Percentiles rank a stretch among this genome's conserved stretches.
phyloP scores from a whole-genome alignment of 139 green algal genomes.

The Zygnema circumcarinatum region DNA sequence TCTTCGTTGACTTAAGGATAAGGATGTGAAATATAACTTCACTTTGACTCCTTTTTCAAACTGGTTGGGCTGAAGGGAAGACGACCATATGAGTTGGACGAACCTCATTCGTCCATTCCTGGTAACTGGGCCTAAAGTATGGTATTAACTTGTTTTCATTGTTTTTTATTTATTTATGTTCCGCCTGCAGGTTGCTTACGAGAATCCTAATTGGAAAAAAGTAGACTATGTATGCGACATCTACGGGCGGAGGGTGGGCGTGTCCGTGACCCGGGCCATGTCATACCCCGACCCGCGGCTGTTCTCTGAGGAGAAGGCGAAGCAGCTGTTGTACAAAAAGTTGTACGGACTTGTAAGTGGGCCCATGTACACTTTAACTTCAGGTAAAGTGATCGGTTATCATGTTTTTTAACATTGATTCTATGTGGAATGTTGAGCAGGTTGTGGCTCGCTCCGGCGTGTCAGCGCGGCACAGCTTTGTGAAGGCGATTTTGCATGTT shows the following conservation, averaged over 20 bases:
- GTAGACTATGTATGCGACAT: conserved; percentile 61
- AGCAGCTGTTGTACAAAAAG: conserved; percentile 49
- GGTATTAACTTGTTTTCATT: neutral
- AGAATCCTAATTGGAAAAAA: conserved; percentile 56
- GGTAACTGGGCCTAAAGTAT: no score
- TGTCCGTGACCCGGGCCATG: conserved; percentile 59
- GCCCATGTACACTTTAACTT: neutral
- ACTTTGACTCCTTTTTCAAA: no score
- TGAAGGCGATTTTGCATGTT: conserved; percentile 40
- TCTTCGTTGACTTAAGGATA: no score
- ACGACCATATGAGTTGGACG: no score
- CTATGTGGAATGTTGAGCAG: conserved; percentile 22
- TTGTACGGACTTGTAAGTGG: conserved; percentile 42
- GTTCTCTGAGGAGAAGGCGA: conserved; percentile 24
- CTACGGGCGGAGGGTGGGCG: conserved; percentile 45
- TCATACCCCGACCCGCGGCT: conserved; percentile 37
- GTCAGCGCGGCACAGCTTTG: conserved; percentile 37
- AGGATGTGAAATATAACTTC: no score
- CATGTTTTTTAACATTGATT: neutral
- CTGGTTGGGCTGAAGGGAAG: no score
- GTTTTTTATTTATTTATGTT: neutral
- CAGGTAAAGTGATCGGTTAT: neutral
- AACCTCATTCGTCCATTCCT: no score
- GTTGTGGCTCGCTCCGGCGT: conserved; percentile 49
- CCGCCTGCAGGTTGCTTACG: conserved; percentile 40